Evolutionary conservation across 768 basidiomycete species (phyloP), one percentile per base, ranked within the genome.

Genomic region (Lepiota subincarnata): DNA sequence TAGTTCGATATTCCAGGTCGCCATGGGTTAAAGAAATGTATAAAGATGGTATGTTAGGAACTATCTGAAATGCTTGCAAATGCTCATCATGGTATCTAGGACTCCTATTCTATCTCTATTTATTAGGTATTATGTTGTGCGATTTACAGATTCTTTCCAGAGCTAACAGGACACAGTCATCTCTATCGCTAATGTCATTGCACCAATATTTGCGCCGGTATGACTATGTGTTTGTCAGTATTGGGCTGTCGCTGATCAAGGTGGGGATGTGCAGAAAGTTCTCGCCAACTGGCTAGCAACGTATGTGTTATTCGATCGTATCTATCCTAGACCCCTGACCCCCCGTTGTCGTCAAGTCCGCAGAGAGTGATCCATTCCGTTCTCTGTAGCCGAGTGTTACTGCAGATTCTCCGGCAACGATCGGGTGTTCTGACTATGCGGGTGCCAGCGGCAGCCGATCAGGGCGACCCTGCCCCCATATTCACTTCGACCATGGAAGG

Each of bases 301-400:
- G 73, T 74, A 55, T 22, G 70, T 63, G 10, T 20, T 18, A 5
- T 16, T 12, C 10, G 18, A 31, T 20, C 20, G 24, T 18, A 34
- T 19, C 53, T 18, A 52, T 48, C 43, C 3, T 20, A 3, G 20
- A 10, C 34, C 35, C 14, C 42, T 39, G 22, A 20, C 18, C 6
- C 24, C 24, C n/a, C n/a, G 34, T 6, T 26, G 24, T 42, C 2
- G 14, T 22, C 11, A 35, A 76, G 73, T 12, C 71, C 72, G 4
- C 74, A 76, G 57, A 70, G 74, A 31, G 71, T 74, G 22, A 56
- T 75, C n/a, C 75, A 76, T 58, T 74, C 73, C 12, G 62, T 75
- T 11, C 60, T 76, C 37, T 73, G 71, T 59, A 73, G 62, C 26
- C 70, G 74, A 20, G 72, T 76, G 16, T 66, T 77, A 4, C 61